Conservation (phyloP, 2,329 filamentous ascomycete species). For the Ophiostoma ulmi region DNA sequence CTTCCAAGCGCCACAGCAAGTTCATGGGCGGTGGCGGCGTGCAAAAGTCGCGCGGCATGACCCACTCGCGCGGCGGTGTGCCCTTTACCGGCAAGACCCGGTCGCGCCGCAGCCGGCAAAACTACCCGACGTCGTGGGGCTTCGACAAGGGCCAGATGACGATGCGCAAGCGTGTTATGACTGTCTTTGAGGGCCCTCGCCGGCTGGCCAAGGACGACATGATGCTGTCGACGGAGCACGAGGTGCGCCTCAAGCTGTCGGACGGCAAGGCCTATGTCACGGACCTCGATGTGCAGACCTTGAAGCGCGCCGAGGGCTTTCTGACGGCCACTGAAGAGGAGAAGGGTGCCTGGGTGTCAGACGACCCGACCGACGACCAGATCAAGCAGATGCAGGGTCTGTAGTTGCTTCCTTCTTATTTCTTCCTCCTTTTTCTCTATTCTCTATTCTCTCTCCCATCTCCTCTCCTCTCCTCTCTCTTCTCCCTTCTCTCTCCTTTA, state of each 20-base stretch:
- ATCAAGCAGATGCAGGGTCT: conserved; percentile 47
- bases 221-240: conserved; percentile 94
- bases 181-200: conserved; percentile 82
- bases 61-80: conserved; percentile 70
- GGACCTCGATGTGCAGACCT: conserved; percentile 84
- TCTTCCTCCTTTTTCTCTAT: neutral
- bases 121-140: conserved; percentile 92
- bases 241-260: conserved; percentile 77
- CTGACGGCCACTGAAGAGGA: conserved; percentile 75
- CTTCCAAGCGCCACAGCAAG: conserved; percentile 50
- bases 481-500: neutral
- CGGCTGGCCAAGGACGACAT: conserved; percentile 96
- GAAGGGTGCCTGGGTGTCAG: conserved; percentile 76
- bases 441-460: neutral
- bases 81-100: conserved; percentile 50
- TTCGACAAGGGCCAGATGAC: conserved; percentile 90
- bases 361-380: conserved; percentile 61
- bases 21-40: conserved; percentile 52
- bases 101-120: conserved; percentile 83
- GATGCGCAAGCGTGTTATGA: conserved; percentile 94
- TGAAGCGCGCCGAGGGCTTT: conserved; percentile 83
- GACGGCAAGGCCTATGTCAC: conserved; percentile 79
- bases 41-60: conserved; percentile 67
- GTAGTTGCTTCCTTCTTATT: neutral
- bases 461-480: neutral